Base-by-base conservation (phyloP, 306 rosid species). In the Mimosa pudica region DNA sequence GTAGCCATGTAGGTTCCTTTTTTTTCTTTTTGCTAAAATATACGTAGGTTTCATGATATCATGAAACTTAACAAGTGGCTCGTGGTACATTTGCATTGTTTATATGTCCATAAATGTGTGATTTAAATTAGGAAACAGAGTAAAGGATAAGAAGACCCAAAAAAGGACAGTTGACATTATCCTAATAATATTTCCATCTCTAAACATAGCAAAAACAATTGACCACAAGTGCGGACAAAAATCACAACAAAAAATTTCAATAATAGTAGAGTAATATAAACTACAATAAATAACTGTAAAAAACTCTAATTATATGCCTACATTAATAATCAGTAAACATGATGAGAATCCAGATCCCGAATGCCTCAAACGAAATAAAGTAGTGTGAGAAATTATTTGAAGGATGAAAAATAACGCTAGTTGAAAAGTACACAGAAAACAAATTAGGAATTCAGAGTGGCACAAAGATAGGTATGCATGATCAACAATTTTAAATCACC, bases 371-470 rank as follows among this genome's bases (percentile, higher is more conserved):
- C 82, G 70, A 66, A 76, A 58, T 38, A 38, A 79, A 35, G 58
- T 64, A 35, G 58, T 64, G 45, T 18, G 67, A 61, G 8, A 9
- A 30, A 61, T 30, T 30, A 61, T 61, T 61, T 11, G 41, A 70
- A 68, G 30, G 80, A 74, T 75, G 5, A 38, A 35, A 65, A 51
- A 38, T 24, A 10, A 18, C 33, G 1, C 12, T 69, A 5, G 73
- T 84, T 82, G 73, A 55, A 54, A 63, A 17, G 47, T 36, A 46
- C 18, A 24, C 38, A 65, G 46, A 3, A 14, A 66, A 57, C 63
- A 54, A 6, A n/a, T 55, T 38, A 38, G 42, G 42, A 24, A 71
- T 70, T 24, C 5, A 24, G 74, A 20, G 24, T 12, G 73, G 38
- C 49, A 33, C 1, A 20, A 20, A 38, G 48, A 61, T 60, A 60